Base-by-base conservation (phyloP, 2,329 filamentous ascomycete species). In the Fusarium pseudoanthophilum region DNA sequence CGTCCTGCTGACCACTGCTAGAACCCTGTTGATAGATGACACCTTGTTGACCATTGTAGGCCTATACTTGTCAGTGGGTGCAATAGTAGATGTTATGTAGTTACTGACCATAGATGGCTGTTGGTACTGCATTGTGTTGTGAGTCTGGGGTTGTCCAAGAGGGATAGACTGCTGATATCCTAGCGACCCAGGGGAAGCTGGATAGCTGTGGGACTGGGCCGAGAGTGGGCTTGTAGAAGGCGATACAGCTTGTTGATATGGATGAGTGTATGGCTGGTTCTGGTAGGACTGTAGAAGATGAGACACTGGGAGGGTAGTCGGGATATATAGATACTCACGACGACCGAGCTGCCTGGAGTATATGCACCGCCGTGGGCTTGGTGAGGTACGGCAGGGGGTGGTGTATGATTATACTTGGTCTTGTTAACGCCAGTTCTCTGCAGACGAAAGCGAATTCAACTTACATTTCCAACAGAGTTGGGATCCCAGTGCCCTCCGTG, bases 401-500 rank as follows among this genome's bases (percentile, higher is more conserved):
- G 65, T 28, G 69, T 40, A 11, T 68, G 66, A 43, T 67, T 67
- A 28, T 75, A 73, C 74, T 77, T 76, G 49, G 26, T n/a, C 28
- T 16, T 52, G 51, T 74, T 43, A 67, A 37, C 49, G 32, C 16
- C 3, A 26, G 24, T 39, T 18, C 14, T 20, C 13, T 49, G 37
- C 48, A 15, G 30, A 36, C 11, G 4, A 26, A 11, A 28, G 16
- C 13, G n/a, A 30, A 36, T 16, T 5, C 11, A 15, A 34, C 67
- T 56, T 62, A 77, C 75, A 43, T 64, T 68, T 28, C 63, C 65
- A 43, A 67, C 40, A 20, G 69, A 60, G 64, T 75, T 77, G 39
- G 75, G 75, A 46, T 77, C 75, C 53, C 67, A 77, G 36, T 69
- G 56, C 1, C 75, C 75, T 65, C 75, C 75, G 74, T 77, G 75